Evolutionary conservation across 495 filamentous ascomycete species (phyloP), one percentile per base, ranked within the genome.

Genomic region (Xeromyces bisporus): DNA sequence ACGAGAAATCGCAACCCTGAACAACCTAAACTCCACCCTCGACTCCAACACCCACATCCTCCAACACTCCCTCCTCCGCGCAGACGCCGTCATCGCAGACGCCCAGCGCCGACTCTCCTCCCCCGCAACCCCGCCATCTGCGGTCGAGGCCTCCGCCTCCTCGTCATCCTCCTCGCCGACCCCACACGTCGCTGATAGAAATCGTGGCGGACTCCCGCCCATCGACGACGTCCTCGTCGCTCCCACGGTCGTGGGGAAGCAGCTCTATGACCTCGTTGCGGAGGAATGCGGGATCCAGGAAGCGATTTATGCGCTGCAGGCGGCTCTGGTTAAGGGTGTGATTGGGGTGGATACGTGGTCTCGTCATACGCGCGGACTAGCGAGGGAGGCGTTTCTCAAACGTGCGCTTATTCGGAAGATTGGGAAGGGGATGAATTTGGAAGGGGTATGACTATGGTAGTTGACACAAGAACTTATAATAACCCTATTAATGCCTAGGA

Each of bases 161-260:
- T n/a, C n/a, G n/a, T n/a, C n/a, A n/a, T n/a, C n/a, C n/a, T n/a
- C n/a, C n/a, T n/a, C n/a, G n/a, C n/a, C n/a, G n/a, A n/a, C n/a
- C n/a, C n/a, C n/a, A n/a, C n/a, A n/a, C n/a, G 17, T 15, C 7
- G 11, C 31, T 2, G 23, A 32, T 25, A 28, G 24, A 12, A 28
- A 34, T 5, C 39, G 54, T 28, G 38, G 47, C 3, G 62, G 58
- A n/a, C 54, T 71, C 1, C 77, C 77, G 0, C 62, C 66, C 14
- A 75, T 96, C 28, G 89, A 97, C 56, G 80, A 91, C 17, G 62
- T 96, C 18, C 64, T 97, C 7, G 82, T 94, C n/a, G 85, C 86
- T 4, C 82, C 85, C 1, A 92, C 85, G 0, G 80, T 96, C 2
- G 86, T 93, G 13, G 84, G 77, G 5, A 80, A 79, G 42, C 89